A percentile compares a stretch with the other conserved stretches of the same genome.
Conservation (phyloP, 306 rosid genomes). For the Malus domestica region ASM211411v1 NC_041801.1:8657001-8657500, state of each 20-base stretch:
- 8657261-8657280: neutral
- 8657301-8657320: neutral
- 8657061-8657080: constrained; percentile 24
- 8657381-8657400: constrained; percentile 87
- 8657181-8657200: constrained; percentile 93
- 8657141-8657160: constrained; percentile 86
- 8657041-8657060: constrained; percentile 35
- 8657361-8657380: constrained; percentile 57
- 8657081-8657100: constrained; percentile 4
- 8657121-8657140: constrained; percentile 19
- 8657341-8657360: constrained; percentile 70
- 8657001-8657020: constrained; percentile 13
- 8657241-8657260: constrained; percentile 23
- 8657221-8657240: constrained; percentile 23
- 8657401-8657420: constrained; percentile 92
- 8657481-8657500: neutral
- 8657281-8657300: constrained; percentile 2
- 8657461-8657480: constrained; percentile 10
- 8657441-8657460: neutral
- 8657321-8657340: constrained; percentile 33
- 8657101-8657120: neutral
- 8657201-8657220: constrained; percentile 49
- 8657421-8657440: constrained; percentile 13
- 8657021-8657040: constrained; percentile 45
- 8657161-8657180: constrained; percentile 53